A percentile compares a stretch with the other conserved stretches of the same genome.
phyloP scores from a whole-genome alignment of 768 basidiomycete species.

The Pleurotus citrinopileatus region DNA sequence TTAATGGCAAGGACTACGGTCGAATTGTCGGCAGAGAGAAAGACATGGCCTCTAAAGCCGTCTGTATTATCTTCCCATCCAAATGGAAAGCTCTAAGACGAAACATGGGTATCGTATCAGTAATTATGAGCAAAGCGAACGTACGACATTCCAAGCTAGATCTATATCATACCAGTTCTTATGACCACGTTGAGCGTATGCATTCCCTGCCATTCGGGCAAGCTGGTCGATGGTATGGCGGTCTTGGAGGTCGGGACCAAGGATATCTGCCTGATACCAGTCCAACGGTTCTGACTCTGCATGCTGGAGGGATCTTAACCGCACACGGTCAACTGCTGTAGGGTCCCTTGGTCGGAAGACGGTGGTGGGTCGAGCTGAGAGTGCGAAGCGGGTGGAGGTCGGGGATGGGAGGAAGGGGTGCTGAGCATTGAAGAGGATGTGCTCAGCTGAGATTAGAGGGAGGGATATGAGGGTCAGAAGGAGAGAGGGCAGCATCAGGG shows the following conservation, averaged over 20 bases:
- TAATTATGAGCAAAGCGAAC: not conserved
- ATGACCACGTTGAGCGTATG: constrained; percentile 72
- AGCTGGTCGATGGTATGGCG: constrained; percentile 77
- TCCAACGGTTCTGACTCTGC: constrained; percentile 49
- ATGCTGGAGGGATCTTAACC: constrained; percentile 46
- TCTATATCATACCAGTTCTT: constrained; percentile 84
- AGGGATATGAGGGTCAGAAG: constrained; percentile 6
- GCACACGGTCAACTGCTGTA: constrained; percentile 47
- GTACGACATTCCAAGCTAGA: constrained; percentile 58
- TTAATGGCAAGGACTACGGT: constrained; percentile 90
- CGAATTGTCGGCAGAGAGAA: constrained; percentile 71
- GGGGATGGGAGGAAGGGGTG: not conserved
- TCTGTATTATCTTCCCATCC: constrained; percentile 68
- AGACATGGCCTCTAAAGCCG: constrained; percentile 91
- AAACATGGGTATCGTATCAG: constrained; percentile 9
- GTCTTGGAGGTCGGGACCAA: constrained; percentile 78
- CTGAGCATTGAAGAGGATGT: constrained; percentile 1
- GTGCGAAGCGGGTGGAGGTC: constrained; percentile 10
- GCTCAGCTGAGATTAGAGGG: not conserved
- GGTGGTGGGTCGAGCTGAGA: constrained; percentile 51
- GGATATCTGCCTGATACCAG: constrained; percentile 68
- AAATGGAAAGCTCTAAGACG: constrained; percentile 68
- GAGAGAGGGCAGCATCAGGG: not conserved
- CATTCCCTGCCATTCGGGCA: constrained; percentile 87
- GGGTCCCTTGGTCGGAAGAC: constrained; percentile 60